Conservation (phyloP, 148 eudicot genomes). For the Vaccinium myrtillus region DNA sequence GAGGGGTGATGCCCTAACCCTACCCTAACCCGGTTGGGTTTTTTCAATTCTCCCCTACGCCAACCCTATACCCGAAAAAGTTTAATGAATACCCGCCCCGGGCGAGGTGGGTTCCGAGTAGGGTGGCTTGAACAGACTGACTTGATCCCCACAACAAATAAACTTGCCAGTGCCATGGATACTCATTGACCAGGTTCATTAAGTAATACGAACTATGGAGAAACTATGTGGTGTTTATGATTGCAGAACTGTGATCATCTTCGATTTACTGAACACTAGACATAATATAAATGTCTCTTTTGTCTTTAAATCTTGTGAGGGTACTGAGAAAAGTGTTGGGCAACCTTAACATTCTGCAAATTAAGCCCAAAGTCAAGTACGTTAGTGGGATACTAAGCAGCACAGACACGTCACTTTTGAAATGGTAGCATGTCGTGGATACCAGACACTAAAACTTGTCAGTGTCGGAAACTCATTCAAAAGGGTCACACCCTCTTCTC, state of each 20-base stretch:
- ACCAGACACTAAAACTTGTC: background rate
- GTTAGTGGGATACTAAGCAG: background rate
- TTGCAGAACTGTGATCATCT: background rate
- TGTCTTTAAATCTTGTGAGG: background rate
- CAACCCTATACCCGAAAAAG: too few species aligned
- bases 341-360: background rate
- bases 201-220: background rate
- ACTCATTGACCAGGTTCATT: background rate
- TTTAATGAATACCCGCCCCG: too few species aligned
- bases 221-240: background rate
- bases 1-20: too few species aligned
- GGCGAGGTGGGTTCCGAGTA: too few species aligned
- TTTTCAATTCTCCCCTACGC: too few species aligned
- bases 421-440: background rate
- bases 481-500: background rate
- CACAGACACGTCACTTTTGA: background rate
- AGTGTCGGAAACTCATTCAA: background rate
- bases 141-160: background rate
- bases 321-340: background rate
- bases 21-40: too few species aligned
- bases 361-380: background rate
- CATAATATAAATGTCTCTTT: background rate
- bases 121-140: background rate
- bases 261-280: background rate
- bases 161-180: slow-evolving; percentile 4